Evolutionary conservation across 2,329 filamentous ascomycete genomes (phyloP), one percentile per base, ranked within the genome.

Genomic region (Drechslerella dactyloides): DNA sequence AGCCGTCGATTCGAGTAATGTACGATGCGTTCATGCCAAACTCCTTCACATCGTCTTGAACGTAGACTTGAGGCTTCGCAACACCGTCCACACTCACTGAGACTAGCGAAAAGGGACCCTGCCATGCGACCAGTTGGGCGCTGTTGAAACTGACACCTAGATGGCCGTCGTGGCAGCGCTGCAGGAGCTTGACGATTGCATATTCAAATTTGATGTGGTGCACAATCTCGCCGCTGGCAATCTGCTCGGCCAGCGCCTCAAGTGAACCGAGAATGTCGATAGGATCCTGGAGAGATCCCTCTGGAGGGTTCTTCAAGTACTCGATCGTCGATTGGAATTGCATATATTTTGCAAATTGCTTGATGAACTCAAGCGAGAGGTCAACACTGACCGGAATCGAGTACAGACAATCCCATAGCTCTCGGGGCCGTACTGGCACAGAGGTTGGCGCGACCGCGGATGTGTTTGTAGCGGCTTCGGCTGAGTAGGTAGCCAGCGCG

Each of bases 341-440:
- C 2, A 73, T 24, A 27, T 73, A 73, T 21, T 73, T 73, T 50
- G 37, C 17, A 19, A 66, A 55, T 33, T 55, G 60, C n/a, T n/a
- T 23, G 33, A 66, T 62, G 30, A 73, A 65, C 17, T 50, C 37
- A 6, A 73, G 35, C n/a, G 69, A 61, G n/a, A 65, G 35, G 2
- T 73, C 61, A 2, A 44, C 37, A 40, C 66, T 27, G 2, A 73
- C 6, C n/a, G 69, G 61, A 15, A 73, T 44, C 0, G 69, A 73
- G 19, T 73, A 65, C 4, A 73, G 56, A 60, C 69, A 73, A 44
- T 73, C 60, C 69, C 69, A 66, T 37, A 55, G 55, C 46, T 66
- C 61, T 23, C 69, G 61, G n/a, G 69, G 61, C n/a, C 54, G 53
- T 44, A 70, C 60, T 2, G 66, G 17, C 8, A 70, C 50, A 19